Percentiles rank a stretch among this genome's conserved stretches.
Conservation (phyloP, 2,329 filamentous ascomycete genomes). For the Lasiodiplodia theobromae region DNA sequence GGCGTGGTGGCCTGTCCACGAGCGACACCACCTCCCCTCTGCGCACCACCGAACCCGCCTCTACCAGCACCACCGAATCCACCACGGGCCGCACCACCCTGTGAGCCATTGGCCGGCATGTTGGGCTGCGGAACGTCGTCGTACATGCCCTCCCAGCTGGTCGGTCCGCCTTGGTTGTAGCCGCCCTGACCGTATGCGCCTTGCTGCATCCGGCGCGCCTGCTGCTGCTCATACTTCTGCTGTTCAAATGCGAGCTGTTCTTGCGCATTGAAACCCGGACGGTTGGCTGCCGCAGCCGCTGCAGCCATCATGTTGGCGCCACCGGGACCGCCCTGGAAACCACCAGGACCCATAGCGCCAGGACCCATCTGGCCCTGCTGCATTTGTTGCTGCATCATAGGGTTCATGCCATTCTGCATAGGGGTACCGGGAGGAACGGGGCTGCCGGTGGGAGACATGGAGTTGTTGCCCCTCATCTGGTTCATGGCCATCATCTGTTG, state of each 20-base stretch:
- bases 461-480: constrained; percentile 35
- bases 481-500: constrained; percentile 50
- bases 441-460: constrained; percentile 38
- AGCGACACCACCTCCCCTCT: constrained; percentile 35
- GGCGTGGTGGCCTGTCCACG: constrained; percentile 50
- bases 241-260: constrained; percentile 80
- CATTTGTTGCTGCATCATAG: constrained; percentile 78
- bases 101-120: constrained; percentile 56
- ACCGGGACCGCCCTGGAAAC: constrained; percentile 19
- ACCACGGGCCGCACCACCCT: constrained; percentile 56
- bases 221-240: constrained; percentile 77
- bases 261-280: constrained; percentile 69
- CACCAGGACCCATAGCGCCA: constrained; percentile 50
- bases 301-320: constrained; percentile 33
- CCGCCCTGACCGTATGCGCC: constrained; percentile 39
- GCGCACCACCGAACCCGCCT: constrained; percentile 31
- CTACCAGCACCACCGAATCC: constrained; percentile 40
- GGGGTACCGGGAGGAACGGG: constrained; percentile 40
- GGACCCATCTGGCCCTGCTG: constrained; percentile 54
- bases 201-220: constrained; percentile 60
- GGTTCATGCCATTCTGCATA: constrained; percentile 60
- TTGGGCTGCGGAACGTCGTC: constrained; percentile 90
- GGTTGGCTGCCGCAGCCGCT: constrained; percentile 39
- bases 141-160: constrained; percentile 97
- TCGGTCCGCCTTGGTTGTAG: constrained; percentile 68